Base-by-base conservation (phyloP, 768 basidiomycete genomes). In the Cystoderma amianthinum region DNA sequence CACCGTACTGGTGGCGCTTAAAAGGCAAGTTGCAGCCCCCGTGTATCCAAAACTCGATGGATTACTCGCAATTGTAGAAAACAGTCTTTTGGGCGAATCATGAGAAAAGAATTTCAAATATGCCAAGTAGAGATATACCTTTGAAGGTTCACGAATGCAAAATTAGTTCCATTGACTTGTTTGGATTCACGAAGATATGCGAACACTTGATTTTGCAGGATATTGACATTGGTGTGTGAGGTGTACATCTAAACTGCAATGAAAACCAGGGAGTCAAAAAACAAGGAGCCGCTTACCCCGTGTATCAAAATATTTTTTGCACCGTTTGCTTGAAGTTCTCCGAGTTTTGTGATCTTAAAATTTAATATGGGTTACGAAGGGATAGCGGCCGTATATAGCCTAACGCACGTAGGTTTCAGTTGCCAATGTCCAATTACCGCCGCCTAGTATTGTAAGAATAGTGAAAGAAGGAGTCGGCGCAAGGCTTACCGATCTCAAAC, bases 251-350 rank as follows among this genome's bases (percentile, higher is more conserved):
- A 18, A 12, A 13, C 6, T 40, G 17, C 30, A 24, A 41, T 21
- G 23, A 28, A 15, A 37, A 17, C 13, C 20, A 15, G 12, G 30
- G 11, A 13, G 19, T 20, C 17, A 25, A 20, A 16, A 1, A 19
- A 32, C 10, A 21, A 5, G 11, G 20, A 37, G 30, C 20, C 17
- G 5, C 48, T 16, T 32, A 57, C 59, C 28, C 58, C 54, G 33
- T 61, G 60, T n/a, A 61, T 54, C 5, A 60, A 39, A 33, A 61
- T 55, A 40, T 61, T 61, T 32, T 47, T 46, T 4, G 58, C 59
- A 6, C 59, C 60, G 36, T 33, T 36, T n/a, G 47, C 56, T 44
- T 61, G 60, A 6, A 61, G 52, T 21, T 60, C 49, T 11, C 51
- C 56, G 3, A 61, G 48, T 40, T 56, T 58, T 4, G 47, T 41